Percentiles rank a stretch among this genome's conserved stretches.
phyloP scores from a whole-genome alignment of 2,329 filamentous ascomycete species.

The Aspergillus fructus region DNA sequence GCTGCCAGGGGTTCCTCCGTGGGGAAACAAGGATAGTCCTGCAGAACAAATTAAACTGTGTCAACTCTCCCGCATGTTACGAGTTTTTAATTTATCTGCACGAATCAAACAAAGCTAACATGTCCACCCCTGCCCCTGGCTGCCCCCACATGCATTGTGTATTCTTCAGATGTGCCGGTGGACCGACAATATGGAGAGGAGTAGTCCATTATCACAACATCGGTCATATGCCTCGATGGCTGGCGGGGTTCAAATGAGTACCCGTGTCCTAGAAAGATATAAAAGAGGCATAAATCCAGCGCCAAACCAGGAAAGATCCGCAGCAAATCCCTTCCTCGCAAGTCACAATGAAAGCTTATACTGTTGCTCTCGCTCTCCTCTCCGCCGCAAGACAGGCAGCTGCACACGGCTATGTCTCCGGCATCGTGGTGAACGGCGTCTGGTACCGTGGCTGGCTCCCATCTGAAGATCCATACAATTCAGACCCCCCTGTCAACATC shows the following conservation, averaged over 20 bases:
- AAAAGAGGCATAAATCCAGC: neutral
- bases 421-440: slow-evolving; percentile 34
- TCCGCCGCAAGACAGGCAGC: neutral
- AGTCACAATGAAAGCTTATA: neutral
- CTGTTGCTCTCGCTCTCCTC: neutral
- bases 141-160: neutral
- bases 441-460: slow-evolving; percentile 41
- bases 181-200: neutral
- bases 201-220: too few species aligned
- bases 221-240: too few species aligned
- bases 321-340: neutral
- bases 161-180: neutral
- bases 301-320: neutral
- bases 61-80: neutral
- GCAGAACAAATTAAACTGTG: neutral
- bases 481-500: slow-evolving; percentile 44
- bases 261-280: too few species aligned
- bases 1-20: neutral
- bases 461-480: slow-evolving; percentile 34
- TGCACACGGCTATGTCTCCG: slow-evolving; percentile 40
- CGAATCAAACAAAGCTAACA: neutral
- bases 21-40: neutral
- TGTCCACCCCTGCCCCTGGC: too few species aligned
- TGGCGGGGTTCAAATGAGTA: too few species aligned
- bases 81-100: neutral